Conservation (phyloP, 2,329 filamentous ascomycete species). For the Hortaea werneckii region DNA sequence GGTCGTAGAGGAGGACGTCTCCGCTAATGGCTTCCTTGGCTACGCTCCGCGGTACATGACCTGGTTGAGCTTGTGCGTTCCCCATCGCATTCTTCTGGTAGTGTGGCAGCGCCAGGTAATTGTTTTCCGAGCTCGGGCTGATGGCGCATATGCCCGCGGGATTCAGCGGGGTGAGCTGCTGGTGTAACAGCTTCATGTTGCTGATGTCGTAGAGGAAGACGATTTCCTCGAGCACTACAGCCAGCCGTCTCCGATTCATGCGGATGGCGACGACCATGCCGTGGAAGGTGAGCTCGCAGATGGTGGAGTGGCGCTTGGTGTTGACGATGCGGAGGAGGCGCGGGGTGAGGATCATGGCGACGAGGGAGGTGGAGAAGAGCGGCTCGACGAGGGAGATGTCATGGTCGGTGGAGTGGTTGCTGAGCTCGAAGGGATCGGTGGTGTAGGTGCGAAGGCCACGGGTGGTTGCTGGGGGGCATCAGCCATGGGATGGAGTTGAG, state of each 20-base stretch:
- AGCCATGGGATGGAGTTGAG: constrained; percentile 2
- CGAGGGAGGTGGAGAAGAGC: constrained; percentile 95
- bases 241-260: constrained; percentile 85
- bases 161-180: constrained; percentile 89
- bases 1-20: constrained; percentile 87
- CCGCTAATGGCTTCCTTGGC: constrained; percentile 65
- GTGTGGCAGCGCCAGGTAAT: constrained; percentile 87
- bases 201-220: constrained; percentile 98
- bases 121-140: constrained; percentile 89
- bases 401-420: constrained; percentile 78
- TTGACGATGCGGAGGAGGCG: constrained; percentile 92
- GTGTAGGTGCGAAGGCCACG: constrained; percentile 95
- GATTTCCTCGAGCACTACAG: constrained; percentile 87
- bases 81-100: constrained; percentile 47
- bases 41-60: constrained; percentile 74
- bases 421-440: constrained; percentile 90
- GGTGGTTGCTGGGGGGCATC: constrained; percentile 58
- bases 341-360: constrained; percentile 85
- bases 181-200: constrained; percentile 92
- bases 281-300: constrained; percentile 97
- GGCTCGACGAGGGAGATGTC: constrained; percentile 97
- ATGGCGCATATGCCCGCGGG: constrained; percentile 78
- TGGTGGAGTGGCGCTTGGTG: constrained; percentile 80
- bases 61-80: constrained; percentile 43
- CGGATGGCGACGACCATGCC: constrained; percentile 92